Base-by-base conservation (phyloP, 495 filamentous ascomycete species). In the Penicillium egyptiacum region DNA sequence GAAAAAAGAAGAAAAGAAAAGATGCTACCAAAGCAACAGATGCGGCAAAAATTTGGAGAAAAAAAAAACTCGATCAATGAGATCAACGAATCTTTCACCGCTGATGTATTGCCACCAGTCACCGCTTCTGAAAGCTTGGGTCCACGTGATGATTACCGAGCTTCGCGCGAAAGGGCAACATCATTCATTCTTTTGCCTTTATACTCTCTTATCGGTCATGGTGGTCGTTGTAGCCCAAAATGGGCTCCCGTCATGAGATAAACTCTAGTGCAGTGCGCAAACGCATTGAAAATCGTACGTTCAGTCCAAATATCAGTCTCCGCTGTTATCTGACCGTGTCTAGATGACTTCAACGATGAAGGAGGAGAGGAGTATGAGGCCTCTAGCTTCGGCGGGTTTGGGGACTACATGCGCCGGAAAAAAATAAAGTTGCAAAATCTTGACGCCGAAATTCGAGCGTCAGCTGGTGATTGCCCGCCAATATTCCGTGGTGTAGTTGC, bases 401-500 rank as follows among this genome's bases (percentile, higher is more conserved):
- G 79, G 17, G 91, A 96, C 59, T 98, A 98, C 66, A 92, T 95
- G 67, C 84, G 91, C 41, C 85, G 91, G 51, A 98, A 98, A 73
- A 96, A 96, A 72, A 83, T 92, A 65, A 98, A 98, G 63, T 79
- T 98, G 5, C 94, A 97, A 69, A 97, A 97, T 60, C 83, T 91
- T 48, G 92, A 98, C 69, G 85, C 85, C 5, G 83, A 96, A 61
- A 75, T 96, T 19, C 87, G 92, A 55, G 77, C 83, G 8, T 77
- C 83, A 1, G 81, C 85, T 8, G 56, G 64, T 0, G 86, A 86
- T 59, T 90, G 88, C 53, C 88, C 91, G 9, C 84, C 83, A 31
- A 91, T 98, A 42, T 98, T 98, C 72, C 88, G 87, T 47, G 91
- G 91, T 3, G 77, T 96, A 8, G 90, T 96, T 14, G 91, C 89